Percentiles rank a stretch among this genome's conserved stretches.
These are phyloP conservation scores for Agastache rugosa DNA, from an alignment of 257 asterid genomes.

Conservation along the genomic window DNA sequence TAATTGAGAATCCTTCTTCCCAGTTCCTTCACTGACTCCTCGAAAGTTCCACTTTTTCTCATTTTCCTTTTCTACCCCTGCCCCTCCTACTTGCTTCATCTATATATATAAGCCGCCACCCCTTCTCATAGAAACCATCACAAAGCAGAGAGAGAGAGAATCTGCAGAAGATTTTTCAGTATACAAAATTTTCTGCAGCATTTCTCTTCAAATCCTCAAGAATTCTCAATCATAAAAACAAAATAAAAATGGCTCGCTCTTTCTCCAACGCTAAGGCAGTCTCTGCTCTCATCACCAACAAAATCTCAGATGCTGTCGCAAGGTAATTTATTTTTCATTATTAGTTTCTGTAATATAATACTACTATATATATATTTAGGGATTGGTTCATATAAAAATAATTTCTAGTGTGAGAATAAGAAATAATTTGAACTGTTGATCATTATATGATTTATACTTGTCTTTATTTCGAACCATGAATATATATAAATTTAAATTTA, in stretches of 20 bases:
- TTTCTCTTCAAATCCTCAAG: background rate
- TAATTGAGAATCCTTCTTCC: too few species aligned
- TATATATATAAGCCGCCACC: conserved; percentile 19
- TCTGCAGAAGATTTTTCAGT: conserved; percentile 1
- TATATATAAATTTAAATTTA: too few species aligned
- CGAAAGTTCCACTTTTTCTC: background rate
- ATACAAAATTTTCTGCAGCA: conserved; percentile 24
- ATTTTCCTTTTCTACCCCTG: background rate
- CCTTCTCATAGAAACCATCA: background rate
- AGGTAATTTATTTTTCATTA: conserved; percentile 28
- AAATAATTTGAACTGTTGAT: too few species aligned
- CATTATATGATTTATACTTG: too few species aligned
- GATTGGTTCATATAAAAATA: too few species aligned
- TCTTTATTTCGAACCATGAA: too few species aligned
- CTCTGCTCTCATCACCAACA: conserved; percentile 40
- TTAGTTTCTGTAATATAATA: too few species aligned
- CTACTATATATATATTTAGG: too few species aligned
- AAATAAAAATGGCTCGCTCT: conserved; percentile 45
- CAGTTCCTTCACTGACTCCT: background rate
- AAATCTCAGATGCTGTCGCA: conserved; percentile 37
- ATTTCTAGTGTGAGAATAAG: too few species aligned
- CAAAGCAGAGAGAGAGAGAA: background rate
- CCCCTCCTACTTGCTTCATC: too few species aligned
- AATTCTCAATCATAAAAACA: too few species aligned
- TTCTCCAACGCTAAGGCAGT: conserved; percentile 44